Conservation (phyloP, 306 rosid genomes). For the Trifolium fragiferum region DNA sequence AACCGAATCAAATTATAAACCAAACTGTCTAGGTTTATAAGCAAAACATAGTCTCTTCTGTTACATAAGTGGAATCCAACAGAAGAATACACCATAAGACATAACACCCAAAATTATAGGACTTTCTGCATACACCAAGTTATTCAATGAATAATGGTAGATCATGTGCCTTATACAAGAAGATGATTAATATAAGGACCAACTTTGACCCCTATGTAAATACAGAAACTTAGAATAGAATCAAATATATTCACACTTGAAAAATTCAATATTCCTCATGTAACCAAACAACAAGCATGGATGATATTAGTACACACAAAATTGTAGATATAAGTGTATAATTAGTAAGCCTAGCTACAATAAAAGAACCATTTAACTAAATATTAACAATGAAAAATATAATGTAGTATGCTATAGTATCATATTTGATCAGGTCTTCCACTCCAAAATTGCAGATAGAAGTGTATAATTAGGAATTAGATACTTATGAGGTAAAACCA, state of each 20-base stretch:
- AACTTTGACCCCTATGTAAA: background rate
- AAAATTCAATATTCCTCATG: slow-evolving; percentile 12
- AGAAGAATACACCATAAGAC: too few species aligned
- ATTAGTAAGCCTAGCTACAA: background rate
- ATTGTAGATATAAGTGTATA: too few species aligned
- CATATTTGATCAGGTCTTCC: slow-evolving; percentile 63
- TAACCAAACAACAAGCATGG: slow-evolving; percentile 6
- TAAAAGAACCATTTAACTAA: slow-evolving; percentile 18
- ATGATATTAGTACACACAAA: background rate
- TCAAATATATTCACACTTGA: slow-evolving; percentile 42
- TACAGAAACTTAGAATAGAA: slow-evolving; percentile 16
- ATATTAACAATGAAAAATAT: slow-evolving; percentile 21
- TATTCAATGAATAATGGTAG: background rate
- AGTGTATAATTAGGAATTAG: slow-evolving; percentile 83
- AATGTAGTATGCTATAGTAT: background rate
- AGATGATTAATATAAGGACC: background rate
- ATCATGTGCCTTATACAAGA: background rate
- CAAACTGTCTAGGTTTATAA: too few species aligned
- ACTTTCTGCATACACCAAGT: background rate
- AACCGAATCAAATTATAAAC: too few species aligned
- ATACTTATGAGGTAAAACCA: slow-evolving; percentile 67
- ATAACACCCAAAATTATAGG: too few species aligned
- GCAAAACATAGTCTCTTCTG: too few species aligned
- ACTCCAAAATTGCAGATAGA: slow-evolving; percentile 85
- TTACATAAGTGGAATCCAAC: too few species aligned